Evolutionary conservation across 192 early-diverging fungal genomes (phyloP), one percentile per base, ranked within the genome.

Genomic region (Backusella macrospora): DNA sequence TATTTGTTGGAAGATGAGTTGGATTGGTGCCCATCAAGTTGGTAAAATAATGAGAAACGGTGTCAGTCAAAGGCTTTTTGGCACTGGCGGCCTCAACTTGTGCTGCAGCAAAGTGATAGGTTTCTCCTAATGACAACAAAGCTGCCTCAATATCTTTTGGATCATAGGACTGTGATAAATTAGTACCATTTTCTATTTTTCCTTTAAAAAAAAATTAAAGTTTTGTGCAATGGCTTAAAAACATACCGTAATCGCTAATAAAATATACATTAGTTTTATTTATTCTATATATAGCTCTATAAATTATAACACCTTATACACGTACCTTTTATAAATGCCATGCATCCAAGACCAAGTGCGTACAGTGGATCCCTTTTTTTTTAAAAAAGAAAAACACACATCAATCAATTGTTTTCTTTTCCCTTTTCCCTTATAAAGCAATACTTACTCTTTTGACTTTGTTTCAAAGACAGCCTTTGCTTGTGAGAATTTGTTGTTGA

Each of bases 251-350:
- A 76, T 77, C 21, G 78, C 75, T 80, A 62, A 10, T 38, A n/a
- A 16, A 49, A 68, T 62, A 16, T 14, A 68, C 13, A 66, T 66
- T 18, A 66, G 65, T 15, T 40, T 12, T 21, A 44, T 66, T 55
- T n/a, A n/a, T n/a, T n/a, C n/a, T n/a, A n/a, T n/a, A n/a, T n/a
- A 26, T 23, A 55, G 18, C 40, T 43, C 23, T 16, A n/a, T 55
- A 18, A 21, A 21, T 8, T 18, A 18, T 65, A 37, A 39, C 8
- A 18, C 26, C n/a, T 14, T 37, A 37, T 49, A 39, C 46, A n/a
- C 42, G 40, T 82, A 88, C 86, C 86, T 84, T 88, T 88, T 48
- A 88, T 76, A 70, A 88, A 88, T 16, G 84, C 82, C 38, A 88
- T 78, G 26, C 78, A 76, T 34, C 86, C 83, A 12, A 82, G 81